Evolutionary conservation across 2,329 filamentous ascomycete genomes (phyloP), one percentile per base, ranked within the genome.

Genomic region (Hypoxylon sp.): DNA sequence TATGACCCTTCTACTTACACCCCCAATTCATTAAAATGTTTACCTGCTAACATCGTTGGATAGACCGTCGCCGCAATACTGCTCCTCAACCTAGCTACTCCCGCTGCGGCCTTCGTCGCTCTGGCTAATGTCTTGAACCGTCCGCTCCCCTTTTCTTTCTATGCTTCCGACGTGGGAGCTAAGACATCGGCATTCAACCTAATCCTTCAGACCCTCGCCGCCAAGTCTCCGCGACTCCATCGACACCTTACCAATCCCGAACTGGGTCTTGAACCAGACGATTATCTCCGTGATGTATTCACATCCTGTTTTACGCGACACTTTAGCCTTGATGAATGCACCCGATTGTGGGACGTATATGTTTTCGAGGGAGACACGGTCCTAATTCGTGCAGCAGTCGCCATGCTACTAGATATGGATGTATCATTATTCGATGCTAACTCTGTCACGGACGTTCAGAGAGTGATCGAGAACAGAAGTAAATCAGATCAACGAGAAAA

Each of bases 71-170:
- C 92, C 1, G 93, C 90, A 0, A 82, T 94, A 14, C 84, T 94
- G 1, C 85, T 94, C 1, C 86, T 94, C 53, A 93, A 93, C 77
- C 86, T 94, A 39, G 85, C 89, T 1, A 84, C 85, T 19, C 83
- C 91, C 0, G 83, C 87, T 0, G 83, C 88, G 14, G 85, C 91
- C 5, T 96, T 96, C 78, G 86, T 91, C 71, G 85, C 90, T 6
- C 85, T 95, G 13, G 91, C 91, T 29, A 96, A 96, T 74, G 79
- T 94, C 13, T 87, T 95, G 55, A 95, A 95, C 78, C 89, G 92
- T 2, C 87, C 92, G 0, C 81, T 94, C 0, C 91, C 91, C 0
- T 83, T 95, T 5, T 92, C 91, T 22, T 95, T 95, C 80, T 91
- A 92, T 75, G 88, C 92, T 5, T 85, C 86, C 33, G 92, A 96